phyloP scores from a whole-genome alignment of 495 filamentous ascomycete species.

The Lasiosphaeria miniovina region DNA sequence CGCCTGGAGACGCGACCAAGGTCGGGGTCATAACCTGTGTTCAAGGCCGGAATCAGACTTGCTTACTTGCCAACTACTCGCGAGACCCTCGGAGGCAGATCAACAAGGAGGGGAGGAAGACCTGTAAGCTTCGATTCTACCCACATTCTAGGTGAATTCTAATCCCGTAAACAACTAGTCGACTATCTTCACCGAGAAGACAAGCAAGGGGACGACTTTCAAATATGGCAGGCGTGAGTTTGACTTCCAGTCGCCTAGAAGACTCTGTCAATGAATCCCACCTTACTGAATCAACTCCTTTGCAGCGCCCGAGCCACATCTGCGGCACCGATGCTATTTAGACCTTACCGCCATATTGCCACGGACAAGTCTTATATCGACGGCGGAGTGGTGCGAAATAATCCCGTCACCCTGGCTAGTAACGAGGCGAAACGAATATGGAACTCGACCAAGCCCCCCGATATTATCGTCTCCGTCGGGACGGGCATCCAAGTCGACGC shows the following conservation, averaged over 20 bases:
- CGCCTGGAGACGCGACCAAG: neutral
- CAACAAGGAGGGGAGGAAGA: neutral
- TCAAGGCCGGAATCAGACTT: neutral
- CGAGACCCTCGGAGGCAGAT: neutral
- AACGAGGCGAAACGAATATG: conserved; percentile 15
- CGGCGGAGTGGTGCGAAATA: conserved; percentile 15
- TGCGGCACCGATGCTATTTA: conserved; percentile 46
- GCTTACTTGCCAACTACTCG: neutral
- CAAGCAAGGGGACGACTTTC: conserved; percentile 39
- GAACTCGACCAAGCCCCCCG: conserved; percentile 7
- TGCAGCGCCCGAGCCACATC: conserved; percentile 47
- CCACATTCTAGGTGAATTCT: neutral
- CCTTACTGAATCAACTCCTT: neutral
- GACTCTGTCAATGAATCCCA: neutral
- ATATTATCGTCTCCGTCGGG: conserved; percentile 18
- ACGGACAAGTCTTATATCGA: conserved; percentile 13
- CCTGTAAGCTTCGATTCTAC: neutral
- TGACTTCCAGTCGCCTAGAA: neutral
- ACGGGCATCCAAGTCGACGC: conserved; percentile 17
- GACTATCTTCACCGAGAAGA: conserved; percentile 26
- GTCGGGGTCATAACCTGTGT: neutral
- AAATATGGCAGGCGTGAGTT: conserved; percentile 49
- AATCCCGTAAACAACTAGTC: neutral
- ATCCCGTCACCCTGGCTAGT: conserved; percentile 11
- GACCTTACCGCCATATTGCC: conserved; percentile 31